Evolutionary conservation across 192 early-diverging fungal genomes (phyloP).

Genomic region (Piromyces finnis): DNA sequence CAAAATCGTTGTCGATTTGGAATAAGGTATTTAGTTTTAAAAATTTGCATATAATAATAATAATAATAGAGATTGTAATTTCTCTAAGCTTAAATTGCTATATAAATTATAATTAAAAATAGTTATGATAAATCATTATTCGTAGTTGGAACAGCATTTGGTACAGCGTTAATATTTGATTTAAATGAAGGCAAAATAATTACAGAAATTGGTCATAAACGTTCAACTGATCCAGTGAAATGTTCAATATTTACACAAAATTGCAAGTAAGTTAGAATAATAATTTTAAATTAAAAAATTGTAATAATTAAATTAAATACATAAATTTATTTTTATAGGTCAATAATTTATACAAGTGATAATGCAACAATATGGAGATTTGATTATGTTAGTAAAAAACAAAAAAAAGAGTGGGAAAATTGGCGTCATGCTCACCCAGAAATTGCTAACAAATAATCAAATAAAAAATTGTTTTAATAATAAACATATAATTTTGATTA

Average conservation of each 20-base stretch:
- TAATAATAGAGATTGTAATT: too few relatives aligned
- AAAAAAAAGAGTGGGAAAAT: neutral
- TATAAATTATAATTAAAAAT: neutral
- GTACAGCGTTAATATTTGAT: slow-evolving; percentile 50
- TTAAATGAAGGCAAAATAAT: slow-evolving; percentile 45
- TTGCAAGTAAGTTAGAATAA: slow-evolving; percentile 26
- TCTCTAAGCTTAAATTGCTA: too few relatives aligned
- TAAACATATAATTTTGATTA: too few relatives aligned
- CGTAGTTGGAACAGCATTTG: slow-evolving; percentile 54
- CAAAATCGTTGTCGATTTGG: slow-evolving; percentile 2
- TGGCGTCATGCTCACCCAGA: neutral
- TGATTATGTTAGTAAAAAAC: neutral
- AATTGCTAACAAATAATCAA: neutral
- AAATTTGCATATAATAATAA: too few relatives aligned
- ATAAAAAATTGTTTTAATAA: too few relatives aligned
- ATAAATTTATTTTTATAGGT: too few relatives aligned
- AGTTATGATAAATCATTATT: slow-evolving; percentile 55
- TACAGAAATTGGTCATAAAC: slow-evolving; percentile 46
- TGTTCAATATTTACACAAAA: slow-evolving; percentile 61
- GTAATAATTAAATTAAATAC: too few relatives aligned
- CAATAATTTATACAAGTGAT: neutral
- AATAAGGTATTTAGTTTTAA: neutral
- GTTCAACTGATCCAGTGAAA: slow-evolving; percentile 60
- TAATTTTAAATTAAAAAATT: too few relatives aligned
- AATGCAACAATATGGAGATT: neutral